Evolutionary conservation across 306 rosid genomes (phyloP).

Genomic region (Sindora glabra): DNA sequence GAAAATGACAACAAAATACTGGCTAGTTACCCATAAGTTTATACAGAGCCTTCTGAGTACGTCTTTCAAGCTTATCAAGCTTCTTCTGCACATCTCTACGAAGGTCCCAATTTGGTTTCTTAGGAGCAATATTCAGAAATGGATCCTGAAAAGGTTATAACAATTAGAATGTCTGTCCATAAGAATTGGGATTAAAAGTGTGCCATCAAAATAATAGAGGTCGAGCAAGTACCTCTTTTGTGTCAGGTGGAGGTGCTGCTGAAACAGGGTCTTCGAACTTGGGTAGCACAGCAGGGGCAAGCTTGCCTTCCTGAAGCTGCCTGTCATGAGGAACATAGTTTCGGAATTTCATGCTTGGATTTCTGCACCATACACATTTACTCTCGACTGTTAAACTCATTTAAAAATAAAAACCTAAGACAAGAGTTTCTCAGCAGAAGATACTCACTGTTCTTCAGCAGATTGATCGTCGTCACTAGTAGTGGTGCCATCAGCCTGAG

Average conservation of each 20-base stretch:
- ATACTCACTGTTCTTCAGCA: constrained; percentile 34
- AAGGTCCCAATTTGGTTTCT: constrained; percentile 96
- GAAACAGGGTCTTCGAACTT: constrained; percentile 87
- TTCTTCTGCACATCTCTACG: constrained; percentile 94
- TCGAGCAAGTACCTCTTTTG: constrained; percentile 34
- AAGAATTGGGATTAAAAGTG: neutral
- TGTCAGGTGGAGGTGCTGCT: constrained; percentile 42
- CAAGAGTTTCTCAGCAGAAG: neutral
- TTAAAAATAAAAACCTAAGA: no score
- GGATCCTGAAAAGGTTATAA: constrained; percentile 55
- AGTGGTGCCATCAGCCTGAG: constrained; percentile 19
- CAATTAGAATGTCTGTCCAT: neutral
- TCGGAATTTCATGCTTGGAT: constrained; percentile 66
- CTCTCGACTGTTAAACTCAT: neutral
- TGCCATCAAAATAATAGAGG: neutral
- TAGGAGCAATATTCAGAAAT: constrained; percentile 89
- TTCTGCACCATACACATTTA: constrained; percentile 26
- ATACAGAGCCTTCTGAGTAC: constrained; percentile 77
- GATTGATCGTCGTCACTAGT: constrained; percentile 10
- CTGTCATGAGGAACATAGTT: constrained; percentile 94
- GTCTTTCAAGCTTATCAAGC: constrained; percentile 87
- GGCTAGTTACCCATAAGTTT: constrained; percentile 62
- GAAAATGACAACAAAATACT: neutral
- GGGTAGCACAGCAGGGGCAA: constrained; percentile 71
- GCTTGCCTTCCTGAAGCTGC: constrained; percentile 76